A percentile compares a stretch with the other conserved stretches of the same genome.
phyloP scores from a whole-genome alignment of 495 filamentous ascomycete genomes.

The Xylaria telfairii region DNA sequence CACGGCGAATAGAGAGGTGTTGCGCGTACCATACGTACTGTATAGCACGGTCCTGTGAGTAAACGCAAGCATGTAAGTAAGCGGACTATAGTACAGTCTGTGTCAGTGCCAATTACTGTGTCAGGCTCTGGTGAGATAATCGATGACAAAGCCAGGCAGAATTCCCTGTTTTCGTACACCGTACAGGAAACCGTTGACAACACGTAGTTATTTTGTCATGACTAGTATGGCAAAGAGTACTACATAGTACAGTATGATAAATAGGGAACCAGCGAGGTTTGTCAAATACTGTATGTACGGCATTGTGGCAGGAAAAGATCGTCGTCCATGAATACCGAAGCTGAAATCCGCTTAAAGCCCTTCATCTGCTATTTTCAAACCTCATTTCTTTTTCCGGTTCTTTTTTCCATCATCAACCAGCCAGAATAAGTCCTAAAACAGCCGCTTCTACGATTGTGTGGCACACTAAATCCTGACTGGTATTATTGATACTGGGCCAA shows the following conservation, averaged over 20 bases:
- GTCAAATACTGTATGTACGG: background rate
- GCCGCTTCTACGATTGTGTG: background rate
- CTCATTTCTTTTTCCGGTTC: conserved; percentile 21
- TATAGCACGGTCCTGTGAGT: background rate
- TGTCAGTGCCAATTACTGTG: background rate
- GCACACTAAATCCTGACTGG: background rate
- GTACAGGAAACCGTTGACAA: too few species aligned
- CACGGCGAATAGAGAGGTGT: background rate
- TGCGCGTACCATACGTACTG: background rate
- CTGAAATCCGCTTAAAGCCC: conserved; percentile 4
- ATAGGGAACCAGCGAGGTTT: background rate
- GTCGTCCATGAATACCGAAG: conserved; percentile 1
- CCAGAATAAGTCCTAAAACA: background rate
- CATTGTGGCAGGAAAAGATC: conserved; percentile 5
- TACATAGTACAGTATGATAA: background rate
- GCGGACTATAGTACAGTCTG: conserved; percentile 5
- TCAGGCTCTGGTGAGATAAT: background rate
- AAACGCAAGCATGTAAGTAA: background rate
- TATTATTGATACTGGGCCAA: background rate
- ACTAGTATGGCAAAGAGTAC: background rate
- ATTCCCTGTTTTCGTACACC: background rate
- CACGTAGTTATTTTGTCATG: background rate
- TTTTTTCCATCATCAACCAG: background rate
- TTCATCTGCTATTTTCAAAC: background rate
- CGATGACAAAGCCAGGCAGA: conserved; percentile 2